Evolutionary conservation across 495 filamentous ascomycete species (phyloP).

Genomic region (Letharia lupina): DNA sequence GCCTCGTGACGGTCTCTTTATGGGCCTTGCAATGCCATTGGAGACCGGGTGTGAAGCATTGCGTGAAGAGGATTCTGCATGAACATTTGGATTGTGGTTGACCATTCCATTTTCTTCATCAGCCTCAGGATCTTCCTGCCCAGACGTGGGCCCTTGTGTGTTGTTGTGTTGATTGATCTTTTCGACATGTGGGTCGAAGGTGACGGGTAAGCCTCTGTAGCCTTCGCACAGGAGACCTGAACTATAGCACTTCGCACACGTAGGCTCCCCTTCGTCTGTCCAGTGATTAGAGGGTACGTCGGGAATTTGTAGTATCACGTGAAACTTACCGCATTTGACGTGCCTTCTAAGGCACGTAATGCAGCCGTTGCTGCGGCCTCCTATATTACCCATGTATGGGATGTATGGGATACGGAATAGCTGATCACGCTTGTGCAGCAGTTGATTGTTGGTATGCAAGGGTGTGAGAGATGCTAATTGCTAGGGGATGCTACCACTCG

Average conservation of each 20-base stretch:
- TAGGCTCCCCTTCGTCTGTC: constrained; percentile 27
- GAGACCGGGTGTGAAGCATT: neutral
- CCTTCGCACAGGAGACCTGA: constrained; percentile 26
- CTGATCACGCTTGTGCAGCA: neutral
- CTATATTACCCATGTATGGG: constrained; percentile 25
- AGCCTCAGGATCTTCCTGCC: neutral
- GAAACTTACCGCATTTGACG: constrained; percentile 28
- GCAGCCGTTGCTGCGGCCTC: constrained; percentile 31
- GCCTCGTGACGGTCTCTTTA: neutral
- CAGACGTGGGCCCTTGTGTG: neutral
- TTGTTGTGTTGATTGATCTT: neutral
- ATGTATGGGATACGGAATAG: neutral
- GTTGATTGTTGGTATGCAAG: neutral
- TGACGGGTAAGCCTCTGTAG: constrained; percentile 17
- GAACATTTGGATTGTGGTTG: neutral
- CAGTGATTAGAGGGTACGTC: constrained; percentile 2
- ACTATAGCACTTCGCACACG: constrained; percentile 25
- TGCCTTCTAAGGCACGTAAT: constrained; percentile 27
- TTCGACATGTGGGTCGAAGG: constrained; percentile 9
- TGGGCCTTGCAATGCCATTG: neutral
- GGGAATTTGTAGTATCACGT: neutral
- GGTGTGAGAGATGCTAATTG: neutral
- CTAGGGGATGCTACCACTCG: neutral
- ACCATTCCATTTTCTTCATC: neutral
- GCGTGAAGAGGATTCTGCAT: neutral